Percentiles rank a stretch among this genome's conserved stretches.
Evolutionary conservation across 2,329 filamentous ascomycete species (phyloP).

Genomic region (Chrysoporthe cubensis): DNA sequence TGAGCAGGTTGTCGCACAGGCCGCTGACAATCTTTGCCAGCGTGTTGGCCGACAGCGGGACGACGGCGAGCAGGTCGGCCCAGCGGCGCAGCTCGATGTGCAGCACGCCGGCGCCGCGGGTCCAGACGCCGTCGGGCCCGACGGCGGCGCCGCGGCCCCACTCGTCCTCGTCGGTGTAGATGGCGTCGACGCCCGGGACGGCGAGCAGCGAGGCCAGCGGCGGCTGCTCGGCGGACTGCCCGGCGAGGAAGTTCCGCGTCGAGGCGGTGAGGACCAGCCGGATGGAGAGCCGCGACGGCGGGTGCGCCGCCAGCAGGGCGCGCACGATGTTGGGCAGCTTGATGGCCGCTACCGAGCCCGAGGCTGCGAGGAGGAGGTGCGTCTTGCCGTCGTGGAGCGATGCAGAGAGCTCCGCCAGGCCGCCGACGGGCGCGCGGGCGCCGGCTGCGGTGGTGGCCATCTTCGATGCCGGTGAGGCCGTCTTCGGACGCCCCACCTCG

Average conservation of each 20-base stretch:
- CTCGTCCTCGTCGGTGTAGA: constrained; percentile 86
- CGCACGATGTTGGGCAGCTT: constrained; percentile 73
- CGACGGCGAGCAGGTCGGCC: constrained; percentile 81
- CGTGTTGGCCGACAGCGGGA: constrained; percentile 81
- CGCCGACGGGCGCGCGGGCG: background rate
- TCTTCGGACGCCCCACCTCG: background rate
- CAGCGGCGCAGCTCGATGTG: constrained; percentile 86
- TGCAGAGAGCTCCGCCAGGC: constrained; percentile 19
- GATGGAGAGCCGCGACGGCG: constrained; percentile 66
- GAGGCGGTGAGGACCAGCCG: constrained; percentile 80
- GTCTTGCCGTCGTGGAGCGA: constrained; percentile 23
- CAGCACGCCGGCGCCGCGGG: constrained; percentile 75
- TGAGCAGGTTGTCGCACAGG: constrained; percentile 76
- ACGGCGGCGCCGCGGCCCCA: constrained; percentile 53
- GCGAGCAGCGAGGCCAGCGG: constrained; percentile 59
- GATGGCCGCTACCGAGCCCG: constrained; percentile 78
- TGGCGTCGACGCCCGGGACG: constrained; percentile 74
- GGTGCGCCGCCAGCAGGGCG: constrained; percentile 52
- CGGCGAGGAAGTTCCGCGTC: constrained; percentile 74
- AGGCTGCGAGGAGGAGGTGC: constrained; percentile 29
- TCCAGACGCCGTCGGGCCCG: constrained; percentile 66
- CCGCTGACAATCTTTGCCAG: constrained; percentile 84
- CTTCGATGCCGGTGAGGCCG: background rate
- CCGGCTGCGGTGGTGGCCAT: constrained; percentile 2
- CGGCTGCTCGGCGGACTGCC: constrained; percentile 79